These are phyloP conservation scores for Lolium rigidum DNA, from an alignment of 176 grass and related monocot species.

Conservation along the genomic window DNA sequence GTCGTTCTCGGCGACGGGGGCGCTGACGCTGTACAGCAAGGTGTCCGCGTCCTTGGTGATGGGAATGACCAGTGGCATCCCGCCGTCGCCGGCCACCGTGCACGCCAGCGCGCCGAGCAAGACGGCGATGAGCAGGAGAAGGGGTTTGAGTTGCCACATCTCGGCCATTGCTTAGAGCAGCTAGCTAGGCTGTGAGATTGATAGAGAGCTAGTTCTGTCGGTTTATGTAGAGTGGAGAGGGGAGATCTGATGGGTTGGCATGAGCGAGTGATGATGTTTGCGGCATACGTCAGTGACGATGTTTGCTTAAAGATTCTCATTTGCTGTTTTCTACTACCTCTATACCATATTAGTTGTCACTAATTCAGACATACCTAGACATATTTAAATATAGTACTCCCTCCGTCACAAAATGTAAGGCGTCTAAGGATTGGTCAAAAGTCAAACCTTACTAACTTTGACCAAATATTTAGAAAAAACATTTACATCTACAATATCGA, in stretches of 20 bases:
- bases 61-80: constrained; percentile 3
- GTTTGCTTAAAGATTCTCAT: not conserved
- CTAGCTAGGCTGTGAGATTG: not conserved
- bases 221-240: not conserved
- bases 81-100: not conserved
- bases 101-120: not conserved
- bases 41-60: constrained; percentile 52
- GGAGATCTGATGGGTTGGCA: too few relatives aligned
- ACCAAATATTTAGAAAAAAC: too few relatives aligned
- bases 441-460: too few relatives aligned
- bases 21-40: constrained; percentile 21
- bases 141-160: not conserved
- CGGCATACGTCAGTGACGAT: not conserved
- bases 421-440: too few relatives aligned
- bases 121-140: not conserved
- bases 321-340: not conserved
- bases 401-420: too few relatives aligned
- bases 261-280: not conserved
- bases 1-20: not conserved
- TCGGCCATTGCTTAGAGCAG: not conserved
- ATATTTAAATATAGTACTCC: too few relatives aligned
- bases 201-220: not conserved
- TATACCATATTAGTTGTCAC: too few relatives aligned
- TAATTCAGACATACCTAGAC: too few relatives aligned
- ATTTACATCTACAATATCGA: too few relatives aligned